Evolutionary conservation across 441 rosid genomes (phyloP).

Genomic region (Metrosideros polymorpha): DNA sequence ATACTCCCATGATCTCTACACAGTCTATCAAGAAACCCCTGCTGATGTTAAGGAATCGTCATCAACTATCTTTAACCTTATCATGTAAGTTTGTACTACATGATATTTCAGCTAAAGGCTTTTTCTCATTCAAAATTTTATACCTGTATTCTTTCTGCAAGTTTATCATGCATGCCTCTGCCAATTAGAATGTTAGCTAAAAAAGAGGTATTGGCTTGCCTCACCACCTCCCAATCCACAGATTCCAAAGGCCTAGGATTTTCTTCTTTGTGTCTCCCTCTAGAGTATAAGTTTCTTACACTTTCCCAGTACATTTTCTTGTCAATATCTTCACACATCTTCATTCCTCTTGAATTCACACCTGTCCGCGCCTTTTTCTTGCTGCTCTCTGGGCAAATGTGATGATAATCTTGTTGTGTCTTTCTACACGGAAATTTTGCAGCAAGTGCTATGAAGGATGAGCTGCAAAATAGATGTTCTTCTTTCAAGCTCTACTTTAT

Average conservation of each 20-base stretch:
- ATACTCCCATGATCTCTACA: too few relatives aligned
- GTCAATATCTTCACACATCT: not conserved
- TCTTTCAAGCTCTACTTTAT: not conserved
- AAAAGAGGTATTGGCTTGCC: not conserved
- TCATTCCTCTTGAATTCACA: not conserved
- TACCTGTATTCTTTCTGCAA: not conserved
- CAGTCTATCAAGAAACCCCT: not conserved
- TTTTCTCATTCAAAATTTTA: not conserved
- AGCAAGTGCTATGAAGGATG: not conserved
- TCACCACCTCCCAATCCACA: not conserved
- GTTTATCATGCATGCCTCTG: not conserved
- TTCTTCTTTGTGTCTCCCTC: not conserved
- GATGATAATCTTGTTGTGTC: not conserved
- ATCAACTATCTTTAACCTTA: not conserved
- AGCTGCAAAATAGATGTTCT: not conserved
- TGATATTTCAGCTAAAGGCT: not conserved
- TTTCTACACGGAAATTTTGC: not conserved
- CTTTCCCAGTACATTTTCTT: not conserved
- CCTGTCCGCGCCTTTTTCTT: not conserved
- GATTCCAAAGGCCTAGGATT: not conserved
- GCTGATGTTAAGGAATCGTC: not conserved
- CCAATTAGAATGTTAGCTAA: not conserved
- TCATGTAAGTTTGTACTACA: not conserved
- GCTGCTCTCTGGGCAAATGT: not conserved
- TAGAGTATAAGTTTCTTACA: not conserved